Percentiles rank a stretch among this genome's conserved stretches.
phyloP scores from a whole-genome alignment of 305 asterid species.

The Fraxinus latifolia region DNA sequence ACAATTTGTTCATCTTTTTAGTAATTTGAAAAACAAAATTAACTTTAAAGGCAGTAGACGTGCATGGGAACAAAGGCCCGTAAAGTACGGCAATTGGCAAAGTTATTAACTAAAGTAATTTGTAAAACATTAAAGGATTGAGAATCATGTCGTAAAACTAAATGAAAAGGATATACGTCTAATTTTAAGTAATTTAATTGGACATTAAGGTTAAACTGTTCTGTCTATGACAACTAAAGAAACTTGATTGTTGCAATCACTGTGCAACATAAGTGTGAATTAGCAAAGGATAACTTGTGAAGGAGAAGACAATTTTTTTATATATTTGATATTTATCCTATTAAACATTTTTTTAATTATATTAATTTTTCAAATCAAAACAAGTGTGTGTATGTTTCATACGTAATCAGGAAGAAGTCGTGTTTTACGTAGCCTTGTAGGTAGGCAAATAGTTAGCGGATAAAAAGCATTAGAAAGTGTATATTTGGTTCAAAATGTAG shows the following conservation, averaged over 20 bases:
- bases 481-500: slow-evolving; percentile 20
- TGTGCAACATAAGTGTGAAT: not conserved
- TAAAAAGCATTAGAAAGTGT: not conserved
- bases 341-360: not conserved
- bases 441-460: not conserved
- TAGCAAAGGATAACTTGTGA: too few relatives aligned
- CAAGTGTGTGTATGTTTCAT: not conserved
- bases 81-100: slow-evolving; percentile 56
- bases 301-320: not conserved
- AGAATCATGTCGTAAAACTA: not conserved
- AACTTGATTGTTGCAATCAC: not conserved
- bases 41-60: slow-evolving; percentile 40
- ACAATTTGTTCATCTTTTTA: slow-evolving; percentile 23
- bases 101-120: slow-evolving; percentile 33
- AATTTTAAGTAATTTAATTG: too few relatives aligned
- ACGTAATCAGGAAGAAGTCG: not conserved
- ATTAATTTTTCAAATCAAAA: not conserved
- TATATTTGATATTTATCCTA: not conserved
- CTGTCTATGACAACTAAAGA: too few relatives aligned
- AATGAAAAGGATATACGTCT: not conserved
- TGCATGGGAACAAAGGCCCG: slow-evolving; percentile 73
- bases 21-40: slow-evolving; percentile 31
- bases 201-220: too few relatives aligned
- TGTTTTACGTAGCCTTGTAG: not conserved
- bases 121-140: slow-evolving; percentile 2